phyloP scores from a whole-genome alignment of 352 stramenopile species.

The Discostella stelligera region DNA sequence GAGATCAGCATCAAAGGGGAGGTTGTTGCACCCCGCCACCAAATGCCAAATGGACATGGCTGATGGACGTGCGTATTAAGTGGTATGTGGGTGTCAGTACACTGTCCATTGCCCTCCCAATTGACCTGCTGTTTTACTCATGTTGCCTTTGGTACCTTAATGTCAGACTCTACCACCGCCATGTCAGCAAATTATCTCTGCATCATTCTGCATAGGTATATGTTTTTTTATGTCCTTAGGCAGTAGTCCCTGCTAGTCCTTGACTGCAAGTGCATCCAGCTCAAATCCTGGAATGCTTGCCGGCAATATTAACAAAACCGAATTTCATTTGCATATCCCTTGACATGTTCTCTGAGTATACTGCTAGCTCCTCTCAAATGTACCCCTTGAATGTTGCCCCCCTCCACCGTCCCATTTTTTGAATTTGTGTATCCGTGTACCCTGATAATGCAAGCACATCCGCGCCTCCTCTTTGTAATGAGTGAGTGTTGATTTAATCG shows the following conservation, averaged over 20 bases:
- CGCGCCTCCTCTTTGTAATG: slow-evolving; percentile 16
- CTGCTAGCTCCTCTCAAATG: background rate
- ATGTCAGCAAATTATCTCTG: too few species aligned
- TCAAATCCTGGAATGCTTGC: background rate
- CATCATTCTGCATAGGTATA: background rate
- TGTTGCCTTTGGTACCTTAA: background rate
- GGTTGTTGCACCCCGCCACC: background rate
- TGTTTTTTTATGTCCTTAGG: background rate
- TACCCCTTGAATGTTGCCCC: slow-evolving; percentile 9
- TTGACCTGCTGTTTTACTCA: background rate
- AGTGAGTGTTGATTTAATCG: slow-evolving; percentile 29
- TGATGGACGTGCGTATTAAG: slow-evolving; percentile 6
- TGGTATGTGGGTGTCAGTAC: background rate
- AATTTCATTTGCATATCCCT: slow-evolving; percentile 17
- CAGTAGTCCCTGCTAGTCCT: background rate
- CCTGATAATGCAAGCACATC: slow-evolving; percentile 20
- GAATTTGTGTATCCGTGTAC: slow-evolving; percentile 27
- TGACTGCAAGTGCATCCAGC: background rate
- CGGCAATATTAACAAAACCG: slow-evolving; percentile 30
- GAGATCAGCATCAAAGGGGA: background rate
- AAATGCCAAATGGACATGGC: background rate
- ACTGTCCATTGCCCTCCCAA: background rate
- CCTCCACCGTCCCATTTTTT: slow-evolving; percentile 28
- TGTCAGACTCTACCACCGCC: too few species aligned
- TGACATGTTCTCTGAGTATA: slow-evolving; percentile 1